Percentiles rank a stretch among this genome's conserved stretches.
These are phyloP conservation scores for Raffaelea ambrosiae DNA, from an alignment of 2,329 filamentous ascomycete genomes.

Conservation along the genomic window DNA sequence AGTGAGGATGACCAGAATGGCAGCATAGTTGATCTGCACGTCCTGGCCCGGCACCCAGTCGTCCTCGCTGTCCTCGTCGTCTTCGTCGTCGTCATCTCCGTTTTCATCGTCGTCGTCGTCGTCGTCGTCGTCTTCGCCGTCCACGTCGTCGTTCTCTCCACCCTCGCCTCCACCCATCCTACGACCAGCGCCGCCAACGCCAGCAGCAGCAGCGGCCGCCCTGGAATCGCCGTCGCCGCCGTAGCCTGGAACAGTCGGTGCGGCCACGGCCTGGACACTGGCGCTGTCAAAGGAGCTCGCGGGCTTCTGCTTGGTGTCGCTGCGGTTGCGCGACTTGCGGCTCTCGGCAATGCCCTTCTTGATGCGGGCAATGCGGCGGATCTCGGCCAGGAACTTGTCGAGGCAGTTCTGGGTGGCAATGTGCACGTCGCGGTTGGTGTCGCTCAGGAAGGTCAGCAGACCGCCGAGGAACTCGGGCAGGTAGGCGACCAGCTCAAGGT, in stretches of 20 bases:
- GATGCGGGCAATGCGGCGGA: constrained; percentile 85
- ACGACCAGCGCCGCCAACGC: too few species aligned
- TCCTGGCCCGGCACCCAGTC: constrained; percentile 98
- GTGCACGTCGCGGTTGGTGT: constrained; percentile 88
- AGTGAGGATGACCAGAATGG: constrained; percentile 85
- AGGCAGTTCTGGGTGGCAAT: constrained; percentile 82
- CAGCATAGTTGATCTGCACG: constrained; percentile 86
- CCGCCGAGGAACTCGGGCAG: constrained; percentile 87
- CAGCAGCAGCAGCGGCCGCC: constrained; percentile 34
- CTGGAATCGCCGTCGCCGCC: constrained; percentile 49
- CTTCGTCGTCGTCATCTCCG: constrained; percentile 47
- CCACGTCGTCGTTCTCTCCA: constrained; percentile 58
- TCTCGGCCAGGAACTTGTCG: constrained; percentile 85
- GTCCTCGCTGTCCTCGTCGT: constrained; percentile 62
- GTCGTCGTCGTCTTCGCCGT: constrained; percentile 92
- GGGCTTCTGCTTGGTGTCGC: constrained; percentile 56
- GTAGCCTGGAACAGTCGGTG: constrained; percentile 32
- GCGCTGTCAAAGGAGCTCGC: constrained; percentile 52
- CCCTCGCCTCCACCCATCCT: constrained; percentile 41
- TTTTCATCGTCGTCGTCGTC: constrained; percentile 61
- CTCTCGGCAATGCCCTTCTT: constrained; percentile 90
- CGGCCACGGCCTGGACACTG: constrained; percentile 46
- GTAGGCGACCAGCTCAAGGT: constrained; percentile 87
- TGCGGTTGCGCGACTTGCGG: constrained; percentile 51
- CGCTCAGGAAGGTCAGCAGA: constrained; percentile 83